Evolutionary conservation across 306 rosid species (phyloP).

Genomic region (Glycine soja): DNA sequence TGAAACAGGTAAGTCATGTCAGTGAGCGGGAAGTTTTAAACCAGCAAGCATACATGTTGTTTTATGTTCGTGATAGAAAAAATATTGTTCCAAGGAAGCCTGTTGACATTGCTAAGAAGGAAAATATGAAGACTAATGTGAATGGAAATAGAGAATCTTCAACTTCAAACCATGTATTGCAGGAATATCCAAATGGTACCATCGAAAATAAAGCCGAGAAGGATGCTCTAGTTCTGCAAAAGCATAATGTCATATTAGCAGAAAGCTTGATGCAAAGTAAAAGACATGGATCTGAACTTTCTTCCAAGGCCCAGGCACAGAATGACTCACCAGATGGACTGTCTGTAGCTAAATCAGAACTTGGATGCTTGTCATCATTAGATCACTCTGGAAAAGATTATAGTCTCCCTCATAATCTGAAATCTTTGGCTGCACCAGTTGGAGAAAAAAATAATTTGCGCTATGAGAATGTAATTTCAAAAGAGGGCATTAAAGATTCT

Average conservation of each 20-base stretch:
- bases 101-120: constrained; percentile 57
- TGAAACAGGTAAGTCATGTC: constrained; percentile 75
- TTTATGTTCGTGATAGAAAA: constrained; percentile 90
- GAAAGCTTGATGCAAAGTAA: constrained; percentile 44
- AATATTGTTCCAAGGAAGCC: constrained; percentile 62
- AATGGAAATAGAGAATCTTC: constrained; percentile 47
- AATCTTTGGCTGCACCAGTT: constrained; percentile 40
- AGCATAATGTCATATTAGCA: constrained; percentile 24
- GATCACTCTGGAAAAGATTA: constrained; percentile 39
- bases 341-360: constrained; percentile 47
- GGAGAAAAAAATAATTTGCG: constrained; percentile 27
- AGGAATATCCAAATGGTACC: constrained; percentile 53
- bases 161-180: constrained; percentile 49
- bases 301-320: constrained; percentile 38
- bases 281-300: constrained; percentile 48
- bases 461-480: constrained; percentile 46
- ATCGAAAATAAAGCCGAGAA: constrained; percentile 48
- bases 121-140: constrained; percentile 53
- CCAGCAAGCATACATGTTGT: constrained; percentile 97
- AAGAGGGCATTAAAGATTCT: constrained; percentile 43
- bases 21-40: constrained; percentile 79
- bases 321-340: constrained; percentile 32
- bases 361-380: constrained; percentile 44
- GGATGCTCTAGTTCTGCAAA: constrained; percentile 44
- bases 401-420: constrained; percentile 40